A percentile compares a stretch with the other conserved stretches of the same genome.
Evolutionary conservation across 805 yeast genomes (phyloP).

Genomic region (Wickerhamiella parazyma): DNA sequence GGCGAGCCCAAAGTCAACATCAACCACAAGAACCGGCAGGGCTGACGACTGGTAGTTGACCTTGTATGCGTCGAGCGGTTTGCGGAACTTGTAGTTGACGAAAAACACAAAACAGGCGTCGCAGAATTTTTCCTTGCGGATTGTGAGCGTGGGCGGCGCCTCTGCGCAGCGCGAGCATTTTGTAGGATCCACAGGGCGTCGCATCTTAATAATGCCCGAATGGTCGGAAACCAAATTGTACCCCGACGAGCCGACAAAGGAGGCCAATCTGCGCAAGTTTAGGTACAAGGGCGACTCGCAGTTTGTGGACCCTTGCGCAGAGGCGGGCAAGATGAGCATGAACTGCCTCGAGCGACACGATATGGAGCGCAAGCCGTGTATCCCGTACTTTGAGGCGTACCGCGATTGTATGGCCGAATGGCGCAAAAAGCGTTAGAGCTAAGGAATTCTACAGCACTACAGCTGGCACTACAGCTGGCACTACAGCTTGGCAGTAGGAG

Average conservation of each 20-base stretch:
- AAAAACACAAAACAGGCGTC: constrained; percentile 53
- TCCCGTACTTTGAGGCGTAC: constrained; percentile 81
- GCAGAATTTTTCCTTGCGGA: constrained; percentile 58
- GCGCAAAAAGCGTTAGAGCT: constrained; percentile 26
- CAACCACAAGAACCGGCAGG: constrained; percentile 38
- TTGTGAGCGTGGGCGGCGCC: constrained; percentile 26
- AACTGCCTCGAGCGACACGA: constrained; percentile 69
- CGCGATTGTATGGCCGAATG: constrained; percentile 79
- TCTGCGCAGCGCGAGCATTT: constrained; percentile 10
- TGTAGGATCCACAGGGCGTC: constrained; percentile 1
- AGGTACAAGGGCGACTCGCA: constrained; percentile 64
- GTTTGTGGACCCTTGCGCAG: constrained; percentile 87
- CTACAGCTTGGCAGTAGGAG: constrained; percentile 27
- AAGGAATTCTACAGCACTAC: too few species aligned
- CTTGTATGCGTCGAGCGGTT: constrained; percentile 66
- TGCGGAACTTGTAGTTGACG: constrained; percentile 66
- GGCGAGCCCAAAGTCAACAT: constrained; percentile 53
- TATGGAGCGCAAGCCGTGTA: constrained; percentile 53
- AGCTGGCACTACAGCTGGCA: too few species aligned
- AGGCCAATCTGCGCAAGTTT: constrained; percentile 55
- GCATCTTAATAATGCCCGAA: constrained; percentile 10
- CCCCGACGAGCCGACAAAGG: constrained; percentile 78
- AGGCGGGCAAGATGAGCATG: constrained; percentile 75
- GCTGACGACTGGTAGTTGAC: constrained; percentile 40
- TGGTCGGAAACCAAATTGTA: constrained; percentile 42